Evolutionary conservation across 2,329 filamentous ascomycete genomes (phyloP), one percentile per base, ranked within the genome.

Genomic region (Acephala macrosclerotiorum): DNA sequence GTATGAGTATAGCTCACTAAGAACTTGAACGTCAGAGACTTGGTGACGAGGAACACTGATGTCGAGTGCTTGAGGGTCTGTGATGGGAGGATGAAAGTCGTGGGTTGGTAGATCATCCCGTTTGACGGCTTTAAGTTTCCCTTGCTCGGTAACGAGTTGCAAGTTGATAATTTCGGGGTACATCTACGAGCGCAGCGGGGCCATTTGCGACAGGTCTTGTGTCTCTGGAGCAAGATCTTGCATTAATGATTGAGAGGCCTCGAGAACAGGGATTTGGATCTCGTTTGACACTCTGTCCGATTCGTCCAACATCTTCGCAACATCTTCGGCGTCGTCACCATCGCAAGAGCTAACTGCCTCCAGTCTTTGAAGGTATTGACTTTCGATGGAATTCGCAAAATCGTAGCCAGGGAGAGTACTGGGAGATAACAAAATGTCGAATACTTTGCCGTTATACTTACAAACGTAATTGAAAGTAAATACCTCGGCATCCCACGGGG

Each of bases 391-490:
- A 22, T 51, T 51, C 25, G n/a, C n/a, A 25, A n/a, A 4, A 51
- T 51, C 47, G 25, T 51, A 29, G 47, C 20, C 47, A 14, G n/a
- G 47, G 20, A 29, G 16, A 51, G 12, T 29, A 14, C 22, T 51
- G 3, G 47, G 47, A 51, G 47, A 51, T 12, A 51, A 29, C n/a
- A 51, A 29, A 51, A 51, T 51, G 25, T 25, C 47, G 47, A 51
- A 51, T 25, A 51, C 14, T 25, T 25, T 29, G 25, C 25, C 47
- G n/a, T 51, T 22, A 20, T 51, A 51, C 4, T 51, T 51, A 14
- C 25, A 51, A 29, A 29, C 20, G 20, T 51, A 61, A 45, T 45
- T 58, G 35, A 9, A 45, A 12, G 56, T 58, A 45, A 36, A 58
- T n/a, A 58, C 25, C 35, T 58, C 16, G 8, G 56, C 33, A 42